Conservation (phyloP, 2,329 filamentous ascomycete species). For the Pseudogymnoascus sp. region DNA sequence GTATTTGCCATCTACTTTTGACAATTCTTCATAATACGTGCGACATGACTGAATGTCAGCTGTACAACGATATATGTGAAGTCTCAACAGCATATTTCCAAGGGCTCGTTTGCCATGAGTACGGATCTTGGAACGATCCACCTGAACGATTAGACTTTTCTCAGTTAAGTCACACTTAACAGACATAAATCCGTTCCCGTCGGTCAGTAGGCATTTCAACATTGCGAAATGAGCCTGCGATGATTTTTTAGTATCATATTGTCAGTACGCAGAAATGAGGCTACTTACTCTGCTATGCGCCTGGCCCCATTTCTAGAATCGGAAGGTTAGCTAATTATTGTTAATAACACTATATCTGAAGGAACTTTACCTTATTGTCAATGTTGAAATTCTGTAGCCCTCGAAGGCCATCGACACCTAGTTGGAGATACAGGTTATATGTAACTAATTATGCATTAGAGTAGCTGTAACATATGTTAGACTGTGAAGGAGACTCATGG, state of each 20-base stretch:
- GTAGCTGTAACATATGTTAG: slow-evolving; percentile 14
- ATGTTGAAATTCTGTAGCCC: slow-evolving; percentile 36
- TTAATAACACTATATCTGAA: background rate
- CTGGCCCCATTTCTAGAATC: slow-evolving; percentile 38
- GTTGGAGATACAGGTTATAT: slow-evolving; percentile 38
- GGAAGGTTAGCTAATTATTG: background rate
- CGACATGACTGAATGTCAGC: slow-evolving; percentile 50
- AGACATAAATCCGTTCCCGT: slow-evolving; percentile 45
- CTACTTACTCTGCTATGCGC: slow-evolving; percentile 34
- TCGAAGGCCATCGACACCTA: slow-evolving; percentile 38
- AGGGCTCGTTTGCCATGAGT: slow-evolving; percentile 52
- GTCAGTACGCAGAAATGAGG: background rate
- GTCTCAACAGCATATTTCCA: slow-evolving; percentile 49
- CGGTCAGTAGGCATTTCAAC: slow-evolving; percentile 50
- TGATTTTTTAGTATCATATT: slow-evolving; percentile 19
- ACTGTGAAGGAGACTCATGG: slow-evolving; percentile 26
- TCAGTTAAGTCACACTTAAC: slow-evolving; percentile 42
- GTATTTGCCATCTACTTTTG: slow-evolving; percentile 46
- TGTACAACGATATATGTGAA: slow-evolving; percentile 58
- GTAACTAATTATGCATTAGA: slow-evolving; percentile 27
- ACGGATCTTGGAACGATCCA: slow-evolving; percentile 53
- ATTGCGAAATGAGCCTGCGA: slow-evolving; percentile 57
- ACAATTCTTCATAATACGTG: slow-evolving; percentile 52
- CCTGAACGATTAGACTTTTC: slow-evolving; percentile 45
- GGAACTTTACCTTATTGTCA: slow-evolving; percentile 27